Percentiles rank a stretch among this genome's conserved stretches.
These are phyloP conservation scores for Gossypium gossypioides DNA, from an alignment of 441 rosid species.

Conservation along the genomic window DNA sequence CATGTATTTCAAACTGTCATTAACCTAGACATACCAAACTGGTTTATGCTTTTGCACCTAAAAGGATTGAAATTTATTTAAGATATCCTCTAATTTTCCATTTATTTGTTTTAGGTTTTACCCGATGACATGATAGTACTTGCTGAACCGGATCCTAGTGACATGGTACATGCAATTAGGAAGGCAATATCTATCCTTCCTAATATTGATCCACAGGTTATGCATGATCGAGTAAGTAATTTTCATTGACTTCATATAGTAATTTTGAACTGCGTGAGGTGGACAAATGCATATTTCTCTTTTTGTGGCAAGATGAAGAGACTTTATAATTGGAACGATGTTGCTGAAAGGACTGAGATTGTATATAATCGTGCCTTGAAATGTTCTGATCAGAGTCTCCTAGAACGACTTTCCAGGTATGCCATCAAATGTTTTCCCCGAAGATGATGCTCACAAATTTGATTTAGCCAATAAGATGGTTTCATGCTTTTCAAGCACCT, in stretches of 20 bases:
- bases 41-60: background rate
- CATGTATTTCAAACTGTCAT: constrained; percentile 23
- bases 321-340: constrained; percentile 93
- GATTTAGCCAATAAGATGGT: background rate
- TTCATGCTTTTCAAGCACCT: background rate
- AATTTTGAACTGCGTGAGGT: constrained; percentile 5
- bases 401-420: constrained; percentile 65
- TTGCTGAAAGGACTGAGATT: constrained; percentile 82
- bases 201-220: constrained; percentile 65
- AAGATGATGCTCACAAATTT: background rate
- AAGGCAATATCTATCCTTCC: constrained; percentile 82
- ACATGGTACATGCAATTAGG: constrained; percentile 74
- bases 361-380: constrained; percentile 76
- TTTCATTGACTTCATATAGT: background rate
- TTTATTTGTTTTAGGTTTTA: constrained; percentile 36
- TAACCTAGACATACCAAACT: background rate
- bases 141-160: constrained; percentile 86
- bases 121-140: constrained; percentile 98
- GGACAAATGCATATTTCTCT: constrained; percentile 7
- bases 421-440: background rate
- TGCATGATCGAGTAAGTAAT: constrained; percentile 73
- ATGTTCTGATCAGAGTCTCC: constrained; percentile 52
- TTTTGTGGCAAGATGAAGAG: constrained; percentile 55
- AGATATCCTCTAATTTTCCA: constrained; percentile 5
- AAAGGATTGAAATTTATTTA: background rate